A percentile compares a stretch with the other conserved stretches of the same genome.
These are phyloP conservation scores for Maudiozyma pseudohumilis DNA, from an alignment of 805 yeast genomes.

Conservation along the genomic window DNA sequence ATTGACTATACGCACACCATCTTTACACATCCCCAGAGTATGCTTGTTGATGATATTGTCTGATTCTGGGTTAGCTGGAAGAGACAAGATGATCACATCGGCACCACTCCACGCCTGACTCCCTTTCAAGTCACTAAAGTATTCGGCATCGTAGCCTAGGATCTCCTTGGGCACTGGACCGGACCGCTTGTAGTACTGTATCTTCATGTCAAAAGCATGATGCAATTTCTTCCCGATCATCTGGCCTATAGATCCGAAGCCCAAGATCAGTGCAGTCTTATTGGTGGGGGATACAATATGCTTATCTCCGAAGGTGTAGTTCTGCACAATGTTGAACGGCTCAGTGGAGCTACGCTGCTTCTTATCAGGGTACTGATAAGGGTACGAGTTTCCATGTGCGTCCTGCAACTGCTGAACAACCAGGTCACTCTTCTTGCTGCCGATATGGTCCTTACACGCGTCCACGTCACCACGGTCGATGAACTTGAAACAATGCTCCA, in stretches of 20 bases:
- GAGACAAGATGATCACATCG: constrained; percentile 55
- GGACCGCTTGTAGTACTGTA: constrained; percentile 52
- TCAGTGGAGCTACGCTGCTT: not conserved
- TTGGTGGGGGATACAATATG: constrained; percentile 43
- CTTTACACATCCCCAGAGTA: constrained; percentile 38
- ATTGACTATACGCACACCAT: constrained; percentile 55
- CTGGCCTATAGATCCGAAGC: constrained; percentile 69
- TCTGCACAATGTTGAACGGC: constrained; percentile 29
- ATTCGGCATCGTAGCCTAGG: constrained; percentile 39
- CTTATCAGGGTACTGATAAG: not conserved
- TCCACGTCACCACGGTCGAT: constrained; percentile 35
- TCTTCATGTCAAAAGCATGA: constrained; percentile 49
- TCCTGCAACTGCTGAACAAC: constrained; percentile 1
- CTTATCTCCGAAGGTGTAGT: constrained; percentile 39
- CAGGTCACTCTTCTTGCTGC: constrained; percentile 17
- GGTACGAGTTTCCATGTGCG: constrained; percentile 1
- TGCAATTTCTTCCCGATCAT: constrained; percentile 47
- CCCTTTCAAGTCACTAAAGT: constrained; percentile 36
- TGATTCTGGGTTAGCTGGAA: constrained; percentile 57
- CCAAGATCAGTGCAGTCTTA: constrained; percentile 53
- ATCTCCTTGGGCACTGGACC: constrained; percentile 29
- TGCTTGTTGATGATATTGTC: constrained; percentile 41
- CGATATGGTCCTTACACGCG: constrained; percentile 34
- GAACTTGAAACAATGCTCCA: constrained; percentile 35
- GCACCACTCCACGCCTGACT: constrained; percentile 30